phyloP scores from a whole-genome alignment of 2,329 filamentous ascomycete genomes.

The Colletotrichum sansevieriae region DNA sequence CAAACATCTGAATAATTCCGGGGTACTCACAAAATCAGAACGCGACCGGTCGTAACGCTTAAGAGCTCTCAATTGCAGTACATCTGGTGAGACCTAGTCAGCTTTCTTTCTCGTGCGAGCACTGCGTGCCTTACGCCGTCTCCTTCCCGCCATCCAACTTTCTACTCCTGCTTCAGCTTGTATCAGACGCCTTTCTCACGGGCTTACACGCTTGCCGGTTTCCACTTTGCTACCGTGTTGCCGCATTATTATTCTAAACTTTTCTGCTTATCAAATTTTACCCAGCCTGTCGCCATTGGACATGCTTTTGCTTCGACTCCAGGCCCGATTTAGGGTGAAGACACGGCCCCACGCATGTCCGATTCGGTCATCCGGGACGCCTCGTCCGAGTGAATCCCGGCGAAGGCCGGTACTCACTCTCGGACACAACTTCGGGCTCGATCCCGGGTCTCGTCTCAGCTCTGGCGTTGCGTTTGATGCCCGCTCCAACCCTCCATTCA shows the following conservation, averaged over 20 bases:
- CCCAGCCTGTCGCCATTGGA: background rate
- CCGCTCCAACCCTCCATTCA: background rate
- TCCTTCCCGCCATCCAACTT: background rate
- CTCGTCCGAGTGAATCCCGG: background rate
- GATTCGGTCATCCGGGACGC: background rate
- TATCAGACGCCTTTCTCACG: background rate
- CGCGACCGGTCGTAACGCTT: background rate
- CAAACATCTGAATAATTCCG: background rate
- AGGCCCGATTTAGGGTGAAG: background rate
- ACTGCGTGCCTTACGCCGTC: background rate
- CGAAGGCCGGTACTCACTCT: too few relatives aligned
- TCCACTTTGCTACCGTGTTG: background rate
- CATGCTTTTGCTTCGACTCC: background rate
- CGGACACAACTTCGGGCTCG: background rate
- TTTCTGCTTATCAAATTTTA: background rate
- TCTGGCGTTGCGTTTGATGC: slow-evolving; percentile 1
- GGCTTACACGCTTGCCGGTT: background rate
- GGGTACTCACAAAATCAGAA: background rate
- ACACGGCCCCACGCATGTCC: background rate
- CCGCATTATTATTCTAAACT: background rate
- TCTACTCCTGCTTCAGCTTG: background rate
- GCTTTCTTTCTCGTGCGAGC: background rate
- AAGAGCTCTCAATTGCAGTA: background rate
- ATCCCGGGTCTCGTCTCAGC: background rate
- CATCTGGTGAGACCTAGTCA: background rate